A percentile compares a stretch with the other conserved stretches of the same genome.
These are phyloP conservation scores for Cicer yamashitae DNA, from an alignment of 306 rosid genomes.

Conservation along the genomic window DNA sequence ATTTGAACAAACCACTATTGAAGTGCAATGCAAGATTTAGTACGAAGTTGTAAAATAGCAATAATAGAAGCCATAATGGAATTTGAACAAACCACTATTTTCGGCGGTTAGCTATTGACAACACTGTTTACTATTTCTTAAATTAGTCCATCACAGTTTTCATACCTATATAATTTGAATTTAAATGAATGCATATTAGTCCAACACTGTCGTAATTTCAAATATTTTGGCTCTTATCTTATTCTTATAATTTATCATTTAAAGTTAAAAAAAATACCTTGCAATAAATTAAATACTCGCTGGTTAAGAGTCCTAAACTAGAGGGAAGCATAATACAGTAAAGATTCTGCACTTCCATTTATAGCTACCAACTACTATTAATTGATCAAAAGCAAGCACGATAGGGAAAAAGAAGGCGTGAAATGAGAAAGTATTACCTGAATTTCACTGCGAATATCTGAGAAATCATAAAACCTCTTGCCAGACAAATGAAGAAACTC, in stretches of 20 bases:
- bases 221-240: neutral
- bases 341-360: neutral
- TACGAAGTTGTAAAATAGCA: too few relatives aligned
- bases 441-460: constrained; percentile 92
- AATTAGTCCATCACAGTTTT: neutral
- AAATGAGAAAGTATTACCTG: constrained; percentile 53
- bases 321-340: neutral
- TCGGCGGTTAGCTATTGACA: too few relatives aligned
- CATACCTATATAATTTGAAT: neutral
- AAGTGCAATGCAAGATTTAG: too few relatives aligned
- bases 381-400: neutral
- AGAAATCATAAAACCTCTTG: constrained; percentile 74
- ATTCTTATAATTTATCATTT: neutral
- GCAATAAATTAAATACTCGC: neutral
- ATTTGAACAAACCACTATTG: too few relatives aligned
- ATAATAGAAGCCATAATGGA: too few relatives aligned
- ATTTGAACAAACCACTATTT: too few relatives aligned
- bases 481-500: constrained; percentile 94
- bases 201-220: neutral
- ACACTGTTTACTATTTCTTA: neutral
- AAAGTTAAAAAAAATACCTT: neutral
- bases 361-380: neutral
- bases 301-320: neutral
- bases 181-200: neutral
- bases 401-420: neutral